Conservation (phyloP, 352 stramenopile species). For the Pythium guiyangense region DNA sequence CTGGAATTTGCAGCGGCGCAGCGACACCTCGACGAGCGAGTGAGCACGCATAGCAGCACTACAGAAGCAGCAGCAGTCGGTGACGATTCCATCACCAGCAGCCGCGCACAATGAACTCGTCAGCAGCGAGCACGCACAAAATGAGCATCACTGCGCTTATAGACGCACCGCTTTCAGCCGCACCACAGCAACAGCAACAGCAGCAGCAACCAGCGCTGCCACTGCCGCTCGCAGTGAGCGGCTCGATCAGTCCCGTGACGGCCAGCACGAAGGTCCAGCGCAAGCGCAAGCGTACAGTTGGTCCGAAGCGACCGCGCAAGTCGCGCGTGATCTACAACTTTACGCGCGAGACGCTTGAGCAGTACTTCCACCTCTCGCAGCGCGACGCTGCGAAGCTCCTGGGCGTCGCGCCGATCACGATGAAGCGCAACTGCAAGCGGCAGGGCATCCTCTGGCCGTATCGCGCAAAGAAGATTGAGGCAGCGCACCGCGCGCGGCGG, state of each 20-base stretch:
- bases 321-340: slow-evolving; percentile 42
- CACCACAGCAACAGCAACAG: background rate
- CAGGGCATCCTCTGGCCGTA: slow-evolving; percentile 60
- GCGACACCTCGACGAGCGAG: too few relatives aligned
- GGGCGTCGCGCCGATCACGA: slow-evolving; percentile 48
- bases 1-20: background rate
- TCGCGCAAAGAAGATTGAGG: slow-evolving; percentile 31
- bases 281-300: slow-evolving; percentile 1
- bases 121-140: background rate
- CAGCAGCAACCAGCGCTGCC: background rate
- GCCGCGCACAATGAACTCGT: slow-evolving; percentile 3
- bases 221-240: background rate
- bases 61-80: background rate
- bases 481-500: background rate
- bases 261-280: background rate
- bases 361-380: slow-evolving; percentile 54
- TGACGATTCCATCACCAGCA: too few relatives aligned
- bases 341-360: slow-evolving; percentile 38
- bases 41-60: too few relatives aligned
- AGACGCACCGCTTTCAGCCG: too few relatives aligned
- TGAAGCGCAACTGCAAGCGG: slow-evolving; percentile 57
- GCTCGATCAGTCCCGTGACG: slow-evolving; percentile 3
- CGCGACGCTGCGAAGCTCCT: slow-evolving; percentile 44
- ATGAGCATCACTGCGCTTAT: slow-evolving; percentile 1
- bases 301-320: slow-evolving; percentile 19